phyloP scores from a whole-genome alignment of 345 rosid species.

The Euphorbia peplus region DNA sequence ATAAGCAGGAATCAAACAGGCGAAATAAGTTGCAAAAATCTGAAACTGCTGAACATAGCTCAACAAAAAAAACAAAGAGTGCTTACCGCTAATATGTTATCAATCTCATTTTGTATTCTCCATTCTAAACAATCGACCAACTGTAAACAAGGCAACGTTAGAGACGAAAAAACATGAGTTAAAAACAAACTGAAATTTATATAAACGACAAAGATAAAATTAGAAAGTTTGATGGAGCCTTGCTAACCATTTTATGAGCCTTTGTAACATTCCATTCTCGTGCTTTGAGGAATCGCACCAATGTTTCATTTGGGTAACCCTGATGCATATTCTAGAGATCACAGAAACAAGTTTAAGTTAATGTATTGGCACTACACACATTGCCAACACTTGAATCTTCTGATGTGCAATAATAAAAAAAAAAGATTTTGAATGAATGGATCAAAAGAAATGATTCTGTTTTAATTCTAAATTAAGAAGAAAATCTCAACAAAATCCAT shows the following conservation, averaged over 20 bases:
- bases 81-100: slow-evolving; percentile 28
- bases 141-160: slow-evolving; percentile 11
- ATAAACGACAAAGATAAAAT: background rate
- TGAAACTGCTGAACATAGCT: background rate
- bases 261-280: slow-evolving; percentile 30
- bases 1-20: background rate
- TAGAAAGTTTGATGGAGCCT: slow-evolving; percentile 4
- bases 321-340: slow-evolving; percentile 29
- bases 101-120: slow-evolving; percentile 31
- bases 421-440: no score
- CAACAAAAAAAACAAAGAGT: background rate
- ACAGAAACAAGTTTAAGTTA: background rate
- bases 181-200: background rate
- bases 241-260: slow-evolving; percentile 36
- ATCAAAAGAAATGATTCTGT: no score
- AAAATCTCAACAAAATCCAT: background rate
- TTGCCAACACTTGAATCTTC: background rate
- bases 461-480: background rate
- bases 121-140: slow-evolving; percentile 31
- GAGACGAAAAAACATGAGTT: background rate
- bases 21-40: background rate
- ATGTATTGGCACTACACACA: background rate
- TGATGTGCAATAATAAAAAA: background rate
- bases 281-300: slow-evolving; percentile 31
- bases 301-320: slow-evolving; percentile 30